Percentiles rank a stretch among this genome's conserved stretches.
Conservation (phyloP, 2,329 filamentous ascomycete species). For the Ophiostoma sp. region DNA sequence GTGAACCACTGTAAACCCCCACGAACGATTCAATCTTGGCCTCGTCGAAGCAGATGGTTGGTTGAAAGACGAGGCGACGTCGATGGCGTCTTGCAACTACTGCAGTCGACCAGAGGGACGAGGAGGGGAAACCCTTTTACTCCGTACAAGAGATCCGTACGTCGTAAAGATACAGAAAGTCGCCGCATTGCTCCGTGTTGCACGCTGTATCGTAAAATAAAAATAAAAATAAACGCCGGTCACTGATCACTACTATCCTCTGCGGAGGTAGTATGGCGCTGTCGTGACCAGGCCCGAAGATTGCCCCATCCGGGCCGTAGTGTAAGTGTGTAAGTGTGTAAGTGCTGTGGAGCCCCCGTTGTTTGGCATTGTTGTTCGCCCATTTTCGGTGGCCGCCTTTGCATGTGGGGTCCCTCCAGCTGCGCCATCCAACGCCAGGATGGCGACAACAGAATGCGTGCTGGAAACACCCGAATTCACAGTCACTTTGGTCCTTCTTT, state of each 20-base stretch:
- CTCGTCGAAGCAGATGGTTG: background rate
- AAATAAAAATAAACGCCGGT: background rate
- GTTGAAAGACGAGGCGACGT: background rate
- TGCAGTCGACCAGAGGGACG: background rate
- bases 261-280: no score
- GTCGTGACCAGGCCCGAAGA: slow-evolving; percentile 3
- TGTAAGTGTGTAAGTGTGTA: background rate
- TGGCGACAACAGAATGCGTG: slow-evolving; percentile 2
- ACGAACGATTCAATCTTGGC: background rate
- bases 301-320: slow-evolving; percentile 17
- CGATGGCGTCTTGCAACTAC: slow-evolving; percentile 1
- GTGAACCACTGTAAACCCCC: background rate
- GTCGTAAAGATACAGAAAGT: background rate
- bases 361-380: background rate
- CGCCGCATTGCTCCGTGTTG: background rate
- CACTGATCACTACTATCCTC: background rate
- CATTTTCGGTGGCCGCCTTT: no score
- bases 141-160: background rate
- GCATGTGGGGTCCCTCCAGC: background rate
- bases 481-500: no score
- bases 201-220: background rate
- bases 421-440: slow-evolving; percentile 23
- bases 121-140: background rate
- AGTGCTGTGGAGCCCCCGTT: background rate
- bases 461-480: background rate